Evolutionary conservation across 306 rosid species (phyloP), one percentile per base, ranked within the genome.

Genomic region (Quercus parvula): DNA sequence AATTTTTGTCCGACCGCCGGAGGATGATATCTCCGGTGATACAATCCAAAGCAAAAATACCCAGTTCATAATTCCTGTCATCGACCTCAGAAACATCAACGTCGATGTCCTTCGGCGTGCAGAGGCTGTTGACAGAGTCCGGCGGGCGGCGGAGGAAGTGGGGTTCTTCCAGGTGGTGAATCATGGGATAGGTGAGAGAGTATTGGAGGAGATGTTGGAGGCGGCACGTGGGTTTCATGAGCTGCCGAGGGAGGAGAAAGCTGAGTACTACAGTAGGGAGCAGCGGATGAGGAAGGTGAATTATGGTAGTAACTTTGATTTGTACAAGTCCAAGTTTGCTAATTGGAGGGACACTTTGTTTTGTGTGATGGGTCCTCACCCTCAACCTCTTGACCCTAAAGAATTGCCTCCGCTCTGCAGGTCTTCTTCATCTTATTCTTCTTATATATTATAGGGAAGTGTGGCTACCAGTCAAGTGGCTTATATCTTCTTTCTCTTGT

Each of bases 91-190:
- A 19, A 56, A 67, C 41, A 9, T 79, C 24, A 1, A 46, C 20
- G 74, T 56, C 71, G 9, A 38, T 38, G 46, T 7, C 46, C 46
- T 38, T 38, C 46, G 51, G 52, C 71, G 35, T 56, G 55, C 66
- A 1, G 78, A 31, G 13, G 20, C 56, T 2, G 78, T 89, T 0
- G 73, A 78, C 3, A 49, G 56, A 27, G 76, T 86, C 77, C 73
- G 81, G 58, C 24, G 1, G 17, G 88, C 86, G 0, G 86, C 87
- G 0, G 88, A 78, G 67, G 74, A 68, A 0, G 79, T 73, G 11
- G 92, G 90, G 5, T 82, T 89, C 73, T 89, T 89, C 51, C 88
- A 80, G 76, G 87, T 86, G 79, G 84, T 86, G 78, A 89, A 89
- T 57, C 88, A 89, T 54, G 90, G 86, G 55, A 63, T 86, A 13